Conservation (phyloP, 495 filamentous ascomycete genomes). For the Aspergillus sclerotiicarbonarius region DNA sequence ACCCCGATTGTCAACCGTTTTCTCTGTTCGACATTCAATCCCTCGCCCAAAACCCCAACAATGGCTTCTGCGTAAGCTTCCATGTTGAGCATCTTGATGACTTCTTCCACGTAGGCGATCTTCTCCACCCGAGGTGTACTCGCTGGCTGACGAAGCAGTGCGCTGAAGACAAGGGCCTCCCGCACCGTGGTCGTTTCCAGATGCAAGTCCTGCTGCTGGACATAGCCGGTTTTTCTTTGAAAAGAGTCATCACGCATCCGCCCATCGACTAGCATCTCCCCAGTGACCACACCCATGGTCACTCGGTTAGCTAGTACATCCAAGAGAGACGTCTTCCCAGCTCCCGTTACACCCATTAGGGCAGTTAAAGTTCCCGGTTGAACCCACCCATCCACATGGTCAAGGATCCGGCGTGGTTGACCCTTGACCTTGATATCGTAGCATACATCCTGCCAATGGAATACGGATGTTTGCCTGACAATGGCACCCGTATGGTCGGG, state of each 20-base stretch:
- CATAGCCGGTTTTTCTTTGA: conserved; percentile 89
- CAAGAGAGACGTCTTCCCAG: conserved; percentile 59
- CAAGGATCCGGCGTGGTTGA: conserved; percentile 69
- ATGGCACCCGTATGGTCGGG: conserved; percentile 26
- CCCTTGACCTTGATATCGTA: conserved; percentile 89
- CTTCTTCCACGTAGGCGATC: conserved; percentile 81
- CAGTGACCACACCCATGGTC: conserved; percentile 81
- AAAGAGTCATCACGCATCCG: conserved; percentile 71
- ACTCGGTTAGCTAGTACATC: conserved; percentile 67
- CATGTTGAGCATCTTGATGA: conserved; percentile 89
- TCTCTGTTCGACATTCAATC: conserved; percentile 86
- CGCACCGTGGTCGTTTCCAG: conserved; percentile 80
- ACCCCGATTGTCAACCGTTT: conserved; percentile 87
- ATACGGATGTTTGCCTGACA: conserved; percentile 65
- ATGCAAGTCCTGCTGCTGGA: conserved; percentile 92
- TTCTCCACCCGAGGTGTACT: conserved; percentile 69
- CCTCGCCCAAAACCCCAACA: conserved; percentile 83
- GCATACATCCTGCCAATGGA: conserved; percentile 82
- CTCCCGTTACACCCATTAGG: conserved; percentile 70
- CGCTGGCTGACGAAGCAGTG: conserved; percentile 77
- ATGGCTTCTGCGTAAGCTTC: conserved; percentile 82
- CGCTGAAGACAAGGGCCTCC: conserved; percentile 78
- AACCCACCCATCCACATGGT: conserved; percentile 86
- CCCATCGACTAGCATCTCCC: conserved; percentile 84
- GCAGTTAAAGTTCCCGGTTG: conserved; percentile 88